These are phyloP conservation scores for Senna siamea DNA, from an alignment of 306 rosid species.

Conservation along the genomic window DNA sequence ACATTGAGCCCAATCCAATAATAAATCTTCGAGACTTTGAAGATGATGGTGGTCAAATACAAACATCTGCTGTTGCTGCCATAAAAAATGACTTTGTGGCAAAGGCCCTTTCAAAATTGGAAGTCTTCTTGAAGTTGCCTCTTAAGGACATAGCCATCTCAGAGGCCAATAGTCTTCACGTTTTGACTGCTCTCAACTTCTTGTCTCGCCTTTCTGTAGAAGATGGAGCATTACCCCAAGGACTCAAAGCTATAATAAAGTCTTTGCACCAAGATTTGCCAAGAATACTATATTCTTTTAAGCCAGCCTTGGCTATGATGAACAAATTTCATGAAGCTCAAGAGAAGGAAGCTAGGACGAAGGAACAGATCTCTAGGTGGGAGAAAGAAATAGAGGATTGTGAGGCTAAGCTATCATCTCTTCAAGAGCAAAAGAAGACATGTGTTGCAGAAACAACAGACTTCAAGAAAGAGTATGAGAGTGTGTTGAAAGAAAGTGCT, in stretches of 20 bases:
- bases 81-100: conserved; percentile 17
- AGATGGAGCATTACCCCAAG: conserved; percentile 19
- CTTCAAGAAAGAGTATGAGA: not conserved
- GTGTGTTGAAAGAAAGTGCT: not conserved
- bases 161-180: conserved; percentile 9
- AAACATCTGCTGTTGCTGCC: not conserved
- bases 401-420: not conserved
- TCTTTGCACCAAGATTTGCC: conserved; percentile 19
- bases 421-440: conserved; percentile 30
- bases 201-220: conserved; percentile 34
- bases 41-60: not conserved
- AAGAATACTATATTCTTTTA: conserved; percentile 37
- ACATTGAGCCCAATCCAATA: not conserved
- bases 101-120: conserved; percentile 27
- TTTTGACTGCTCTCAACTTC: conserved; percentile 40
- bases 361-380: not conserved
- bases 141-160: conserved; percentile 38
- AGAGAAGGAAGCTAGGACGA: conserved; percentile 15
- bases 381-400: not conserved
- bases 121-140: conserved; percentile 31
- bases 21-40: not conserved
- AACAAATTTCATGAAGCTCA: conserved; percentile 28
- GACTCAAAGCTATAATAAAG: conserved; percentile 17
- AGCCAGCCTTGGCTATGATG: conserved; percentile 14
- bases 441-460: conserved; percentile 20